These are phyloP conservation scores for Nothomitra cinnamomea DNA, from an alignment of 2,329 filamentous ascomycete genomes.

Conservation along the genomic window DNA sequence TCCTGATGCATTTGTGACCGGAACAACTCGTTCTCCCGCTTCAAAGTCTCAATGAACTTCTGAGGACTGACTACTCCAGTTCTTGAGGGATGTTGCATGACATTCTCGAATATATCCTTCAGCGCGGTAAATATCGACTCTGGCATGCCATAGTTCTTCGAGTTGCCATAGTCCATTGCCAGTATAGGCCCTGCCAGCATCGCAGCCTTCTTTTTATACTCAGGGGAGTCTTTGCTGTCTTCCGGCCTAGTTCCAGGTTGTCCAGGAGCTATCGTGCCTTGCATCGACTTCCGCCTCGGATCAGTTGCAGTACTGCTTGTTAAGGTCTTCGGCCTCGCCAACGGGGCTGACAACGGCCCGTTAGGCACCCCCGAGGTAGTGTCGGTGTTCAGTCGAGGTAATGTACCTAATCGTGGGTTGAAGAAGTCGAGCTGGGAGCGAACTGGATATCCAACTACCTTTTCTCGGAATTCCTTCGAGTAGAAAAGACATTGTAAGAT, in stretches of 20 bases:
- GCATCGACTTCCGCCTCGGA: constrained; percentile 9
- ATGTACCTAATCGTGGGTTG: constrained; percentile 31
- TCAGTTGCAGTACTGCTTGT: neutral
- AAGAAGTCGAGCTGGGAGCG: constrained; percentile 53
- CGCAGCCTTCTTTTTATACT: constrained; percentile 96
- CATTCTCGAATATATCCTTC: constrained; percentile 87
- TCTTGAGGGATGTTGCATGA: constrained; percentile 64
- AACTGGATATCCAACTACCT: constrained; percentile 79
- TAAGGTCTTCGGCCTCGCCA: neutral
- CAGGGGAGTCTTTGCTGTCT: constrained; percentile 84
- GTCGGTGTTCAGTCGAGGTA: constrained; percentile 24
- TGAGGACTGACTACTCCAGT: constrained; percentile 85
- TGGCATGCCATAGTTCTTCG: constrained; percentile 71
- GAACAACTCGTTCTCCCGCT: constrained; percentile 93
- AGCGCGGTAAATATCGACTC: constrained; percentile 88
- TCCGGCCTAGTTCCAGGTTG: constrained; percentile 52
- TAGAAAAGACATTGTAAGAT: constrained; percentile 96
- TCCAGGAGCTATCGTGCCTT: constrained; percentile 36
- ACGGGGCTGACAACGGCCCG: constrained; percentile 10
- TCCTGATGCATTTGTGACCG: constrained; percentile 95
- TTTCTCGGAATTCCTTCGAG: constrained; percentile 81
- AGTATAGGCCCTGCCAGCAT: constrained; percentile 75
- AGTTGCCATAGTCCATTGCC: constrained; percentile 68
- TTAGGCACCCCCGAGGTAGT: constrained; percentile 7
- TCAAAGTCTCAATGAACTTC: constrained; percentile 84